Conservation (phyloP, 495 filamentous ascomycete species). For the Penicillium soppii region DNA sequence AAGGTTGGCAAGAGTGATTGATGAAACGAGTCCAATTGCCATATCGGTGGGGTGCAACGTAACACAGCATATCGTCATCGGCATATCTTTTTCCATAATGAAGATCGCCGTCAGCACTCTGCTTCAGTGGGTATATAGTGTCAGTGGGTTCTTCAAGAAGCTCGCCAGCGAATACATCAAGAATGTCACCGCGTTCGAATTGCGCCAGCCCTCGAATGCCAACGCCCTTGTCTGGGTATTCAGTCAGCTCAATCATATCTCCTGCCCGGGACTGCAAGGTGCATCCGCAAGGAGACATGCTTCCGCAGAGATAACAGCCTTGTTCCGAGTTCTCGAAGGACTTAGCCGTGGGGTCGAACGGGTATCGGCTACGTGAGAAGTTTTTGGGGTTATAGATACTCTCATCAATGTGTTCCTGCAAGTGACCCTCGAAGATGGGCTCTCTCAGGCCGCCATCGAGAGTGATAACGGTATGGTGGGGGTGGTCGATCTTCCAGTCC, state of each 20-base stretch:
- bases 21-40: slow-evolving; percentile 65
- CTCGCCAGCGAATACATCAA: slow-evolving; percentile 35
- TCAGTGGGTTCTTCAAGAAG: slow-evolving; percentile 5
- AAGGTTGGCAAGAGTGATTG: slow-evolving; percentile 70
- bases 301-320: slow-evolving; percentile 11
- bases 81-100: no score
- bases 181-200: slow-evolving; percentile 21
- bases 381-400: neutral
- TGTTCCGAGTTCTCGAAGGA: neutral
- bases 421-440: neutral
- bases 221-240: slow-evolving; percentile 28
- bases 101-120: neutral
- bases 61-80: neutral
- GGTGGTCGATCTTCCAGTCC: slow-evolving; percentile 2
- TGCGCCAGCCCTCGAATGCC: slow-evolving; percentile 32
- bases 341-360: neutral
- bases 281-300: slow-evolving; percentile 16
- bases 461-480: neutral
- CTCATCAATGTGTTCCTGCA: neutral
- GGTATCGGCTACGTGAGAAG: no score
- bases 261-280: slow-evolving; percentile 8
- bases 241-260: slow-evolving; percentile 33
- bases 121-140: neutral
- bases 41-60: slow-evolving; percentile 1
- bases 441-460: neutral